Evolutionary conservation across 148 eudicot genomes (phyloP), one percentile per base, ranked within the genome.

Genomic region (Drosera capensis): DNA sequence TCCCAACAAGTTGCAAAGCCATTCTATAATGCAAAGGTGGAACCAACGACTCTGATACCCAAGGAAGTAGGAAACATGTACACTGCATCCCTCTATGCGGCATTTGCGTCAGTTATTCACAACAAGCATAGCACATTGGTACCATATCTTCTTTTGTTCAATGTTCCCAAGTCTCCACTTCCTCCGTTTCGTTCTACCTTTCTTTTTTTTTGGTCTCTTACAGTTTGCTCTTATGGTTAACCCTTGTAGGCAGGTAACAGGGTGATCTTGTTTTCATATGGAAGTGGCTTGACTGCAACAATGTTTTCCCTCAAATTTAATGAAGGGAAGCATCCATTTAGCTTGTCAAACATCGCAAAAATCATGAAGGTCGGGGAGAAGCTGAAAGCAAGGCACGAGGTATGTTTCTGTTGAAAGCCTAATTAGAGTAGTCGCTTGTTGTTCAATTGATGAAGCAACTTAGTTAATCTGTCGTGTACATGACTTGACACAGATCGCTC

Each of bases 41-140:
- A 78, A 48, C 99, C 99, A 39, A 52, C 79, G 52, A 81, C 99
- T 28, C 69, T 85, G 70, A 9, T 92, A 52, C 99, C 99, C 6
- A 85, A 92, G 63, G 94, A 92, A 74, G 74, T 92, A 14, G 99
- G 99, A 19, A 92, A 92, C 72, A 92, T 86, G 71, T 85, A 92
- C 67, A 92, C 99, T 39, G 99, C 99, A 36, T 92, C 99, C 55
- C 60, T 92, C 30, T 92, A 92, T 65, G 77, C 86, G 1, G 95
- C 99, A 35, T 79, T 92, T 41, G 99, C 73, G 29, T 92, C 99
- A 28, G 82, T 92, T 23, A 17, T 92, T 55, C 90, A 92, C 79
- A 85, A 74, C 57, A 85, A 85, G 58, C 47, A 63, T 28, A 72
- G 54, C 58, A 55, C 95, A 25, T 60, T 92, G 94, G 99, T 92